Conservation (phyloP, 352 stramenopile species). For the Thalassiosira exigua region DNA sequence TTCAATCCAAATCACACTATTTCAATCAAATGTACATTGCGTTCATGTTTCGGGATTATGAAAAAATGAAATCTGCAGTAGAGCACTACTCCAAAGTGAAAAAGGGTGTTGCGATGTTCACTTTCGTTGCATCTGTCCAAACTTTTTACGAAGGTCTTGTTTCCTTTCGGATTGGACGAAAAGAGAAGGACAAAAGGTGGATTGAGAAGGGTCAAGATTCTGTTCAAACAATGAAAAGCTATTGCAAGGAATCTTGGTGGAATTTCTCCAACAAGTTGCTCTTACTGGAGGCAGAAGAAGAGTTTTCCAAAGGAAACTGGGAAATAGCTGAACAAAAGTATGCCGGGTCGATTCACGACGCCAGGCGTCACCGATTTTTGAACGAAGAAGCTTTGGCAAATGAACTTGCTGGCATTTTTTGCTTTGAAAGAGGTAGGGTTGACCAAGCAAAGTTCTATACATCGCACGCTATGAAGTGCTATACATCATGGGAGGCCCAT, state of each 20-base stretch:
- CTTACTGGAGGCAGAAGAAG: conserved; percentile 44
- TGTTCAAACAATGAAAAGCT: conserved; percentile 21
- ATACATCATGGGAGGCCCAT: conserved; percentile 1
- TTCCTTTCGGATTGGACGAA: background rate
- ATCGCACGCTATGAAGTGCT: too few relatives aligned
- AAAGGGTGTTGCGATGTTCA: background rate
- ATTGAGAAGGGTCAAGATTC: conserved; percentile 15
- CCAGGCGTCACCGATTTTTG: conserved; percentile 17
- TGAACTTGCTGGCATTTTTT: conserved; percentile 24
- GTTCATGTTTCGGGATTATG: background rate
- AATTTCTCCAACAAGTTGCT: conserved; percentile 54
- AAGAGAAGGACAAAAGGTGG: background rate
- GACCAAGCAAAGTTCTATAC: too few relatives aligned
- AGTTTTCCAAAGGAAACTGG: conserved; percentile 20
- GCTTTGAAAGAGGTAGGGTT: background rate
- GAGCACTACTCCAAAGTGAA: too few relatives aligned
- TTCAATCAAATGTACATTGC: background rate
- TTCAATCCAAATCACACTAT: background rate
- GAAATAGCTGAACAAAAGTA: conserved; percentile 19
- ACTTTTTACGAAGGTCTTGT: conserved; percentile 1
- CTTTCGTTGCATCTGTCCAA: too few relatives aligned
- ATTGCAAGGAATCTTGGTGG: conserved; percentile 34
- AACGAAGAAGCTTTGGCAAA: conserved; percentile 34
- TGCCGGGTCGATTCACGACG: conserved; percentile 10
- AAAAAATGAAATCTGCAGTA: too few relatives aligned